A percentile compares a stretch with the other conserved stretches of the same genome.
phyloP scores from a whole-genome alignment of 768 basidiomycete genomes.

The Boletus speciosus region DNA sequence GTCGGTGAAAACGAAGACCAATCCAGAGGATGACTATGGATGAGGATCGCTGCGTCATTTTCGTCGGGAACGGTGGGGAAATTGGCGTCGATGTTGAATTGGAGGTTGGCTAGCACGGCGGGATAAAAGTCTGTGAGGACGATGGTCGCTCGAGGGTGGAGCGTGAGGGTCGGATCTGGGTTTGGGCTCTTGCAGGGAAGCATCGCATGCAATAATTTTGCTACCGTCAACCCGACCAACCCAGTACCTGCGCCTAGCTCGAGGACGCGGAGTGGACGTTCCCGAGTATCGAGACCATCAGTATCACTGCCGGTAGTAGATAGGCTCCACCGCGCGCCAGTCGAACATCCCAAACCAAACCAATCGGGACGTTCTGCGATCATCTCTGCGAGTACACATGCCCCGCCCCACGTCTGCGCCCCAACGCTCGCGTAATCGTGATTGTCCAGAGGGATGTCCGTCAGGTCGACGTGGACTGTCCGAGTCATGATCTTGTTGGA shows the following conservation, averaged over 20 bases:
- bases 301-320: background rate
- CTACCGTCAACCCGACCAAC: constrained; percentile 43
- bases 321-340: background rate
- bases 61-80: constrained; percentile 10
- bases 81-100: constrained; percentile 41
- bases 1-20: constrained; percentile 34
- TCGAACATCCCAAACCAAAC: constrained; percentile 40
- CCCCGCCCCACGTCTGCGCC: constrained; percentile 87
- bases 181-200: background rate
- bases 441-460: constrained; percentile 67
- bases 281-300: background rate
- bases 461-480: constrained; percentile 43
- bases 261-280: constrained; percentile 36
- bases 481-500: constrained; percentile 6
- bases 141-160: constrained; percentile 23
- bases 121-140: constrained; percentile 51
- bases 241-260: constrained; percentile 62
- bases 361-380: constrained; percentile 53
- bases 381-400: constrained; percentile 75
- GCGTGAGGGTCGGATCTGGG: background rate
- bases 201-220: constrained; percentile 28
- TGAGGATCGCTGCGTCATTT: constrained; percentile 1
- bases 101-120: constrained; percentile 45
- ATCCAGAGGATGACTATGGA: constrained; percentile 35
- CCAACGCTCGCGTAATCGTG: constrained; percentile 72